Evolutionary conservation across 1,284 basidiomycete species (phyloP).

Genomic region (Ustilago shanxiensis): DNA sequence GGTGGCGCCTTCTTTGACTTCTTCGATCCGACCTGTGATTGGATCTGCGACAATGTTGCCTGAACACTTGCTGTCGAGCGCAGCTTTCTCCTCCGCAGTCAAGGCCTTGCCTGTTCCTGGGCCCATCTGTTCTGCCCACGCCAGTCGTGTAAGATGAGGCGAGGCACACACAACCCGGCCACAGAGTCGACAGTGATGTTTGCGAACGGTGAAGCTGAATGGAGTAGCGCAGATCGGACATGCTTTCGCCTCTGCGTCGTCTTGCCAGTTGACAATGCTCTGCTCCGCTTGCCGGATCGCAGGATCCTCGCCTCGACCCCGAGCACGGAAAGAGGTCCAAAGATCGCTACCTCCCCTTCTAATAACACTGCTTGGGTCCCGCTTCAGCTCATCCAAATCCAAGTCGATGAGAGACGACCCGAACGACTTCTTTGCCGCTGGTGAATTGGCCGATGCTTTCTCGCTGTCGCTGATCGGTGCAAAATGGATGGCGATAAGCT

Average conservation of each 20-base stretch:
- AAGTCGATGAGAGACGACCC: slow-evolving; percentile 30
- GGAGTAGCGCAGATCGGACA: slow-evolving; percentile 89
- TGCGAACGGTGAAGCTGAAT: slow-evolving; percentile 90
- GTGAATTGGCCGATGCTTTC: slow-evolving; percentile 13
- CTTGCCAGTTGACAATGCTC: slow-evolving; percentile 93
- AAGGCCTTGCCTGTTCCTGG: slow-evolving; percentile 32
- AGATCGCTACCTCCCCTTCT: slow-evolving; percentile 43
- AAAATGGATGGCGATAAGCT: slow-evolving; percentile 59
- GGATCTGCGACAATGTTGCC: slow-evolving; percentile 55
- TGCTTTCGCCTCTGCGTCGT: slow-evolving; percentile 80
- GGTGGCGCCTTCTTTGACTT: slow-evolving; percentile 39
- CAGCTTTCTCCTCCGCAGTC: slow-evolving; percentile 25
- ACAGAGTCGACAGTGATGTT: slow-evolving; percentile 96
- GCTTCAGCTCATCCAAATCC: slow-evolving; percentile 48
- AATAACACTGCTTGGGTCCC: slow-evolving; percentile 41
- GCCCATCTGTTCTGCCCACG: slow-evolving; percentile 43
- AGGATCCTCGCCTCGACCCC: slow-evolving; percentile 45
- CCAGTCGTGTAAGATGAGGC: slow-evolving; percentile 74
- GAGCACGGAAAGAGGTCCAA: slow-evolving; percentile 49
- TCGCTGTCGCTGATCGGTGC: slow-evolving; percentile 24
- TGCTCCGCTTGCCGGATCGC: slow-evolving; percentile 76
- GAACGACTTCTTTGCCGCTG: slow-evolving; percentile 25
- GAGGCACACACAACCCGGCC: slow-evolving; percentile 92
- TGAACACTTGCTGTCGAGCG: slow-evolving; percentile 48
- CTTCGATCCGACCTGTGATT: slow-evolving; percentile 43